Evolutionary conservation across 2,329 filamentous ascomycete species (phyloP).

Genomic region (Epichloe gansuensis): DNA sequence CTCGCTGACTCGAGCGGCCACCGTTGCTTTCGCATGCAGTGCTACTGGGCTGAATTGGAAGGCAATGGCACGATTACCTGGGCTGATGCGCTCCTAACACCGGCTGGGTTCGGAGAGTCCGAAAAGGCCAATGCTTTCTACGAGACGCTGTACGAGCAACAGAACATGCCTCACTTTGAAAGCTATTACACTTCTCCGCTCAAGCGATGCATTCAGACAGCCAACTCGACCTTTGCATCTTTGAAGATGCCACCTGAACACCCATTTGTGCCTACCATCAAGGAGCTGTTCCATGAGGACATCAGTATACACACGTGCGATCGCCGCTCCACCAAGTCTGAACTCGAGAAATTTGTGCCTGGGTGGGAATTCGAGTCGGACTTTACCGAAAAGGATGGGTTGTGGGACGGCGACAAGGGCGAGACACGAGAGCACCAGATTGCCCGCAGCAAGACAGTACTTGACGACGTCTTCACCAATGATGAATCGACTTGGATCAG

Average conservation of each 20-base stretch:
- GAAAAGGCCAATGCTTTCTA: conserved; percentile 47
- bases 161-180: conserved; percentile 48
- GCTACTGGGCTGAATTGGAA: conserved; percentile 53
- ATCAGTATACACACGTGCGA: conserved; percentile 60
- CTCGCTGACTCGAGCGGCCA: neutral
- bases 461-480: conserved; percentile 44
- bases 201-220: conserved; percentile 49
- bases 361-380: conserved; percentile 44
- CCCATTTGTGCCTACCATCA: conserved; percentile 47
- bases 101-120: conserved; percentile 44
- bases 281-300: conserved; percentile 53
- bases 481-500: conserved; percentile 45
- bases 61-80: conserved; percentile 52
- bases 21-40: conserved; percentile 21
- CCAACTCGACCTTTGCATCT: conserved; percentile 45
- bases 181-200: conserved; percentile 55
- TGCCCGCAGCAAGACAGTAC: conserved; percentile 32
- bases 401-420: conserved; percentile 30
- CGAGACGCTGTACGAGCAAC: conserved; percentile 34
- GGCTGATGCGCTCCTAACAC: conserved; percentile 52
- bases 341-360: conserved; percentile 41
- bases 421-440: conserved; percentile 37
- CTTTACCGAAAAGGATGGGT: conserved; percentile 42
- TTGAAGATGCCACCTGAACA: conserved; percentile 36
- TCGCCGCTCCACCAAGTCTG: conserved; percentile 40